Conservation (phyloP, 73 alveolate species). For the Paramecium biaurelia region DNA sequence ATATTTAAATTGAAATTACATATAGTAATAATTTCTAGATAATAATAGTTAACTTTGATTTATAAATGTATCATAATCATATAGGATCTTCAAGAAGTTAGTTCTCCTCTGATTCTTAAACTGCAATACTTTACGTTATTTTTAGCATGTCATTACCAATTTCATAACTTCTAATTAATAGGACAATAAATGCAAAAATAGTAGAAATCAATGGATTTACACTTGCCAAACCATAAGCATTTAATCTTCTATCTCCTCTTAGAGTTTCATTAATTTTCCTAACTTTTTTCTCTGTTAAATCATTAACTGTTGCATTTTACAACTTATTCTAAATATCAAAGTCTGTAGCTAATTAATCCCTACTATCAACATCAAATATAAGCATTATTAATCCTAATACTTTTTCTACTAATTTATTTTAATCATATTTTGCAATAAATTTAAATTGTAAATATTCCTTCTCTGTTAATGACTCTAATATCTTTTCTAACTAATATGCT, state of each 20-base stretch:
- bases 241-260: constrained; percentile 62
- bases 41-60: background rate
- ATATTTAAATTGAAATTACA: background rate
- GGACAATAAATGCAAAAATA: constrained; percentile 45
- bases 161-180: constrained; percentile 50
- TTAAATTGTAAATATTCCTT: constrained; percentile 53
- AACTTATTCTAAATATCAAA: constrained; percentile 47
- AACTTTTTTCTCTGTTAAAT: constrained; percentile 52
- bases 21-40: no score
- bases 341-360: constrained; percentile 59
- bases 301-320: constrained; percentile 61
- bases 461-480: constrained; percentile 45
- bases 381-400: constrained; percentile 51
- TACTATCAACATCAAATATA: constrained; percentile 36
- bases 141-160: constrained; percentile 46
- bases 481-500: constrained; percentile 62
- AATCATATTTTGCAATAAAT: constrained; percentile 56
- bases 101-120: background rate
- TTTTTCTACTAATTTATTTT: constrained; percentile 56
- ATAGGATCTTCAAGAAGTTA: background rate
- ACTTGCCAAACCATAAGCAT: constrained; percentile 47
- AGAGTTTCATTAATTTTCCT: constrained; percentile 55
- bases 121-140: constrained; percentile 1
- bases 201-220: constrained; percentile 49
- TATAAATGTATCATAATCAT: background rate